Percentiles rank a stretch among this genome's conserved stretches.
These are phyloP conservation scores for Boletus vinaceobasis DNA, from an alignment of 768 basidiomycete genomes.

Conservation along the genomic window DNA sequence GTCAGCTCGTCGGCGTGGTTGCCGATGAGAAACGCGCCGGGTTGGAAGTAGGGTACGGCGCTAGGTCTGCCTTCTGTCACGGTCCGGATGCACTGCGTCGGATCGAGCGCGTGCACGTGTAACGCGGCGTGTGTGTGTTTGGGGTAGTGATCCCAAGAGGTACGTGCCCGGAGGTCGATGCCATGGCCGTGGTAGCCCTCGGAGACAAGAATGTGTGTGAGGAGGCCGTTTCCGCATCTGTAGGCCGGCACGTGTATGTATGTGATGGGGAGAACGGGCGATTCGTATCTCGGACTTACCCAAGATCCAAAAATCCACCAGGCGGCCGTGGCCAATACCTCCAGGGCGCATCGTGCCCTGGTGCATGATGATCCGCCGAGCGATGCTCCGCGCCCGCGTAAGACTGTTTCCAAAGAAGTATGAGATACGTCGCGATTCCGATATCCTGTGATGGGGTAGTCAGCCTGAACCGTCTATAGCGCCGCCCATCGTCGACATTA, in stretches of 20 bases:
- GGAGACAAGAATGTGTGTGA: constrained; percentile 79
- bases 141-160: constrained; percentile 83
- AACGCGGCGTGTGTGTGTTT: constrained; percentile 55
- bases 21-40: constrained; percentile 75
- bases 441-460: constrained; percentile 63
- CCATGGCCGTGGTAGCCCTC: constrained; percentile 87
- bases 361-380: background rate
- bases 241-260: background rate
- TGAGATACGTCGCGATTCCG: constrained; percentile 89
- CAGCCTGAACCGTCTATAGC: background rate
- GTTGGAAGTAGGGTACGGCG: constrained; percentile 32
- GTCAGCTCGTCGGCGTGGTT: constrained; percentile 97
- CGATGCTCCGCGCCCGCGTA: constrained; percentile 33
- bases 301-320: constrained; percentile 86
- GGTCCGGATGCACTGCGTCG: constrained; percentile 27
- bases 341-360: constrained; percentile 46
- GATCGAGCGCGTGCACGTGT: constrained; percentile 69
- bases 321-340: constrained; percentile 72
- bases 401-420: constrained; percentile 84
- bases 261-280: background rate
- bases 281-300: constrained; percentile 41
- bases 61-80: background rate
- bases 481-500: constrained; percentile 18
- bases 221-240: constrained; percentile 90
- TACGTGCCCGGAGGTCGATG: constrained; percentile 80